Base-by-base conservation (phyloP, 73 alveolate genomes). In the Symbiodinium natans region DNA sequence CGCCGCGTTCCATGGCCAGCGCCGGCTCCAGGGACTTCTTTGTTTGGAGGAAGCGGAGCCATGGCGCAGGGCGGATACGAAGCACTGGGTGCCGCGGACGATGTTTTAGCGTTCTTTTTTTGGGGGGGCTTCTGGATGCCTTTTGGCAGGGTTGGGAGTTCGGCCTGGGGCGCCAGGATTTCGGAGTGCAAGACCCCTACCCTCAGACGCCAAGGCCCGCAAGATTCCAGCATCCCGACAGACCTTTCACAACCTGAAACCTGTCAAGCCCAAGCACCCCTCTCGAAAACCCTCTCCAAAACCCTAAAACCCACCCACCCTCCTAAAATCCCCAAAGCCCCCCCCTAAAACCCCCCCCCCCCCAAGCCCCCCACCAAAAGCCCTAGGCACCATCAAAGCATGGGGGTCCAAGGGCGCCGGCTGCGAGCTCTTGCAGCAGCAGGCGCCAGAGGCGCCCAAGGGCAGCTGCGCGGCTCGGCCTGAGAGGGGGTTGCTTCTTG, bases 391-490 rank as follows among this genome's bases (percentile, higher is more conserved):
- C 74, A 83, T 83, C 63, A 83, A 83, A 41, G 92, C 92, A 17
- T 83, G 92, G 92, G 92, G 92, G n/a, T 0, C 92, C 68, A 23
- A 9, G 15, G 92, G 92, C 40, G 40, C 92, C 29, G 92, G 92
- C 41, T 41, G 74, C 25, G 92, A 83, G 41, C 68, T 83, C 39
- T 27, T 83, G 41, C 74, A 83, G 29, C 42, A 23, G 92, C 92
- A 68, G 4, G 41, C 13, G 92, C 92, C 92, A 39, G 27, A 6
- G 29, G 74, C 74, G 27, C 19, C 71, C 71, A 19, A 10, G 10
- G 71, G 71, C 71, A 52, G 71, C 71, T 52, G 71, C 19, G 71
- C 71, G 19, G 71, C 27, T 10, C 27, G 63, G 40, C 36, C 63
- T 56, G 63, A 80, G 88, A 56, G 75, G 17, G 27, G 75, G 21